Evolutionary conservation across 345 rosid species (phyloP).

Genomic region (Isatis tinctoria): DNA sequence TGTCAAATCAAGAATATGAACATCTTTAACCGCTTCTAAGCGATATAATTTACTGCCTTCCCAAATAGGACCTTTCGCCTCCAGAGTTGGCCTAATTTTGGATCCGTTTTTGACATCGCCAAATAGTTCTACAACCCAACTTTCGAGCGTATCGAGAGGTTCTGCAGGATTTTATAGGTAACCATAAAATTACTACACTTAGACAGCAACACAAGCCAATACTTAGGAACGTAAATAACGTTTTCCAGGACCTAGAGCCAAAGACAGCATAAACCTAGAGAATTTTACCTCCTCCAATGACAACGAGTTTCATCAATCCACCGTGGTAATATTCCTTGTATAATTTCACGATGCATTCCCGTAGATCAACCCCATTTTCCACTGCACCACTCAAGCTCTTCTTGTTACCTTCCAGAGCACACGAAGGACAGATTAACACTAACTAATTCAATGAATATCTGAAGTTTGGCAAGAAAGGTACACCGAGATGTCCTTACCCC

Average conservation of each 20-base stretch:
- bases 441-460: conserved; percentile 14
- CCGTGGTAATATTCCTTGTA: conserved; percentile 75
- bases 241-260: neutral
- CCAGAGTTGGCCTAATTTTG: conserved; percentile 49
- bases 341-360: conserved; percentile 62
- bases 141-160: conserved; percentile 79
- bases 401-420: conserved; percentile 67
- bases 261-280: conserved; percentile 12
- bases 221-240: neutral
- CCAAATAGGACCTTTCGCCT: conserved; percentile 74
- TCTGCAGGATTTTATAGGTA: conserved; percentile 48
- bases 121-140: conserved; percentile 86
- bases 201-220: neutral
- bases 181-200: neutral
- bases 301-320: conserved; percentile 91
- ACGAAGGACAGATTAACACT: conserved; percentile 5
- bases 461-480: conserved; percentile 17
- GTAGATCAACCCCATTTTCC: conserved; percentile 80
- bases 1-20: conserved; percentile 73
- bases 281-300: conserved; percentile 89
- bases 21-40: conserved; percentile 88
- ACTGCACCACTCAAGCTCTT: conserved; percentile 86
- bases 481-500: conserved; percentile 61
- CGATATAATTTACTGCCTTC: conserved; percentile 69
- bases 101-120: conserved; percentile 61